These are phyloP conservation scores for Striga hermonthica DNA, from an alignment of 305 asterid genomes.

Conservation along the genomic window DNA sequence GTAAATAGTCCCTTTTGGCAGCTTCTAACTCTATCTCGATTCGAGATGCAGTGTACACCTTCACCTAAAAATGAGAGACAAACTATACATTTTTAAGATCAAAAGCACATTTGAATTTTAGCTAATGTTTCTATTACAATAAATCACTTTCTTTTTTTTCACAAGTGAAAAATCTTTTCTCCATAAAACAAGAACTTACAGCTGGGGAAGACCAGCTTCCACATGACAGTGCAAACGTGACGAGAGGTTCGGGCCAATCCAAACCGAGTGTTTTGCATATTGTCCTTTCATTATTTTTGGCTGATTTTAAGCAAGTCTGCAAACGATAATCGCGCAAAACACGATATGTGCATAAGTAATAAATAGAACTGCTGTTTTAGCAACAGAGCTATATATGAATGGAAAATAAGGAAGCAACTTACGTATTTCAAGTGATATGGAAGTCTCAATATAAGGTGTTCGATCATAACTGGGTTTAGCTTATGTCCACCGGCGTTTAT, in stretches of 20 bases:
- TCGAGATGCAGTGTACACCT: conserved; percentile 64
- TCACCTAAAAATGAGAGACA: conserved; percentile 41
- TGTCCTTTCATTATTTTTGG: conserved; percentile 50
- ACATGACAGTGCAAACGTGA: conserved; percentile 82
- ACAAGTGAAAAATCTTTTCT: too few species aligned
- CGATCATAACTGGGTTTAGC: conserved; percentile 70
- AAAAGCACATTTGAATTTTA: not conserved
- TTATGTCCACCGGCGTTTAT: conserved; percentile 69
- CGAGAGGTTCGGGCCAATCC: conserved; percentile 89
- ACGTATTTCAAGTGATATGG: conserved; percentile 80
- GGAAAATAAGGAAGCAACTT: conserved; percentile 28
- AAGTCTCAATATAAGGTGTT: conserved; percentile 86
- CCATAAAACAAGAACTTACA: conserved; percentile 42
- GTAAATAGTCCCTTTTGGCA: conserved; percentile 67
- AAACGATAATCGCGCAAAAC: conserved; percentile 11
- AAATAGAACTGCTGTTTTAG: not conserved
- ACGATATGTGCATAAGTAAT: not conserved
- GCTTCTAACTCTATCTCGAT: conserved; percentile 65
- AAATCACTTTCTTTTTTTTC: too few species aligned
- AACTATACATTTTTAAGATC: not conserved
- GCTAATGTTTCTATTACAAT: not conserved
- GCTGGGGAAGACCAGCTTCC: conserved; percentile 97
- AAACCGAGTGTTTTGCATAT: conserved; percentile 46
- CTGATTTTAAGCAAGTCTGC: conserved; percentile 57
- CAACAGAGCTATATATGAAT: conserved; percentile 5